A percentile compares a stretch with the other conserved stretches of the same genome.
phyloP scores from a whole-genome alignment of 2,329 filamentous ascomycete species.

The Trichoderma sp. region DNA sequence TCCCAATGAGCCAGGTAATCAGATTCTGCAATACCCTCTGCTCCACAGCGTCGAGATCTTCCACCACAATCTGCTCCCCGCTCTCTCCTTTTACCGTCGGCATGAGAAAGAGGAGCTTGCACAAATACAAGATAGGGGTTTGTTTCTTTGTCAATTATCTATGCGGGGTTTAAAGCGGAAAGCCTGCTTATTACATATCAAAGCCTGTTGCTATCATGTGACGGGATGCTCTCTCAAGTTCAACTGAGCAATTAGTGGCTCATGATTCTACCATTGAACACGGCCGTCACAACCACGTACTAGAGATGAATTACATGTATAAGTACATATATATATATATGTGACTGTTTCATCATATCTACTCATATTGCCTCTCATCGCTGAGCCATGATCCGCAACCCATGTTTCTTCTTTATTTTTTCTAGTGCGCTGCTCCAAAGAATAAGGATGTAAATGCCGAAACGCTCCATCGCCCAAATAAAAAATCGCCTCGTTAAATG shows the following conservation, averaged over 20 bases:
- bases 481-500: slow-evolving; percentile 16
- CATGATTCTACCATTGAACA: background rate
- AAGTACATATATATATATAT: background rate
- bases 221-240: background rate
- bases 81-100: background rate
- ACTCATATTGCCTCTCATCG: background rate
- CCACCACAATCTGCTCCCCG: background rate
- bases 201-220: background rate
- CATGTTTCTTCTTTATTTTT: background rate
- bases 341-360: slow-evolving; percentile 1
- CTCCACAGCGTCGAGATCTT: background rate
- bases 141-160: no score
- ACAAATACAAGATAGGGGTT: no score
- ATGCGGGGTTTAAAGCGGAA: background rate
- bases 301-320: background rate
- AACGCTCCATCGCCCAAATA: slow-evolving; percentile 19
- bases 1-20: background rate
- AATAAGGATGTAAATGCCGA: slow-evolving; percentile 2
- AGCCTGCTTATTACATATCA: background rate
- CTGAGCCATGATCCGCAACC: background rate
- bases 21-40: background rate
- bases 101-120: background rate
- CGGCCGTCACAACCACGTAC: background rate
- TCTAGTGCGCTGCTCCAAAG: background rate
- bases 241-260: background rate